A percentile compares a stretch with the other conserved stretches of the same genome.
phyloP scores from a whole-genome alignment of 495 filamentous ascomycete genomes.

The Annulohypoxylon moriforme region DNA sequence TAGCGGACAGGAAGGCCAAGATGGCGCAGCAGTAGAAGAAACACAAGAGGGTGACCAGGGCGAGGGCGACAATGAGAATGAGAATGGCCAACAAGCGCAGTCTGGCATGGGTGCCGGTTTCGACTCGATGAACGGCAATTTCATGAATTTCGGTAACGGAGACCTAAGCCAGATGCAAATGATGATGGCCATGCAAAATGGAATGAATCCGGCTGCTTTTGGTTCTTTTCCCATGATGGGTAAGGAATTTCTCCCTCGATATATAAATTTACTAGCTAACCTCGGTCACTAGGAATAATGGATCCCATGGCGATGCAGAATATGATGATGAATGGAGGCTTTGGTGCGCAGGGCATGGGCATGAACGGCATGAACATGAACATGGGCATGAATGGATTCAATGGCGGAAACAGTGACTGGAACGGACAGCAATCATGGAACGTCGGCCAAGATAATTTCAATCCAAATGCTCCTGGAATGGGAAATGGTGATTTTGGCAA shows the following conservation, averaged over 20 bases:
- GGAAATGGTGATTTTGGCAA: constrained; percentile 83
- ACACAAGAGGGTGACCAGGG: constrained; percentile 46
- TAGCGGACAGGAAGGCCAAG: constrained; percentile 44
- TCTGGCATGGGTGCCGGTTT: constrained; percentile 57
- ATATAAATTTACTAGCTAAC: constrained; percentile 37
- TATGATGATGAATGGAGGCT: constrained; percentile 85
- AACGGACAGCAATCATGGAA: constrained; percentile 79
- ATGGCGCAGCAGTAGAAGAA: constrained; percentile 45
- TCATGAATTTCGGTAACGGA: constrained; percentile 75
- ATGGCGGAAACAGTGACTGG: constrained; percentile 72
- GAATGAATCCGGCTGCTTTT: constrained; percentile 73
- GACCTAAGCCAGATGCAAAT: constrained; percentile 79
- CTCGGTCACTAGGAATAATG: constrained; percentile 74
- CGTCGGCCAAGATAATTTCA: constrained; percentile 76
- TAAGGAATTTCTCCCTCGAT: constrained; percentile 59
- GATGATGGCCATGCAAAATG: constrained; percentile 78
- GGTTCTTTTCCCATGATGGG: constrained; percentile 84
- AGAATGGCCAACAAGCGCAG: constrained; percentile 48
- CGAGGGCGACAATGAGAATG: constrained; percentile 33
- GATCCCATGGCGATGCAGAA: constrained; percentile 90
- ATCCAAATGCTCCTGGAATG: constrained; percentile 80
- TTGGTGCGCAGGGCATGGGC: constrained; percentile 82
- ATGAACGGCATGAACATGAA: constrained; percentile 93
- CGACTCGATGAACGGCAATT: constrained; percentile 63
- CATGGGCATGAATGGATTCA: constrained; percentile 87